These are phyloP conservation scores for Botrytis porri DNA, from an alignment of 2,329 filamentous ascomycete genomes.

Conservation along the genomic window DNA sequence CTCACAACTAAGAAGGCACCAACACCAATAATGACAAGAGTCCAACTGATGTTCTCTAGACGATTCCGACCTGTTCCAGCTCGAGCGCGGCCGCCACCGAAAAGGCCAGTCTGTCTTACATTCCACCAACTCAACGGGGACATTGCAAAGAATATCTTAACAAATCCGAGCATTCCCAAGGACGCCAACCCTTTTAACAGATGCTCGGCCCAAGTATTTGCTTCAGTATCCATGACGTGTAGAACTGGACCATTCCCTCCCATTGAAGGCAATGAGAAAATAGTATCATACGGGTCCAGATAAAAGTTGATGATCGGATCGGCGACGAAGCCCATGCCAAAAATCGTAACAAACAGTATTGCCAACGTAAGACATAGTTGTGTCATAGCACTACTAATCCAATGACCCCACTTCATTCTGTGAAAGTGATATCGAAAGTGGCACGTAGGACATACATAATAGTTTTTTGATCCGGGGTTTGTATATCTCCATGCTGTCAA, in stretches of 20 bases:
- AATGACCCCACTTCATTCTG: slow-evolving; percentile 70
- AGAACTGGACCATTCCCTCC: slow-evolving; percentile 42
- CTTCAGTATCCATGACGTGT: slow-evolving; percentile 47
- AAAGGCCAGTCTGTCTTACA: slow-evolving; percentile 58
- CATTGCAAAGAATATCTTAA: slow-evolving; percentile 74
- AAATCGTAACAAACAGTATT: slow-evolving; percentile 71
- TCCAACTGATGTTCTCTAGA: slow-evolving; percentile 73
- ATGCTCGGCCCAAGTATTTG: slow-evolving; percentile 71
- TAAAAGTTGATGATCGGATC: slow-evolving; percentile 91
- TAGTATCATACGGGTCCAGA: slow-evolving; percentile 69
- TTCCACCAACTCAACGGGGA: slow-evolving; percentile 77
- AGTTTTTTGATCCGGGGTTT: slow-evolving; percentile 68
- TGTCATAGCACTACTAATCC: slow-evolving; percentile 62
- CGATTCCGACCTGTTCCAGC: slow-evolving; percentile 69
- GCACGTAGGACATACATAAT: slow-evolving; percentile 86
- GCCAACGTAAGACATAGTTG: slow-evolving; percentile 68
- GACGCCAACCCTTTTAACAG: slow-evolving; percentile 89
- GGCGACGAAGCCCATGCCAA: slow-evolving; percentile 83
- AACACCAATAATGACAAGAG: slow-evolving; percentile 76
- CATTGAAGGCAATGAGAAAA: slow-evolving; percentile 46
- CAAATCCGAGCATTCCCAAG: slow-evolving; percentile 78
- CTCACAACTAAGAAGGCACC: slow-evolving; percentile 74
- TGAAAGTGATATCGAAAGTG: slow-evolving; percentile 77
- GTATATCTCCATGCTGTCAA: slow-evolving; percentile 78
- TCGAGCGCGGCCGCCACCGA: slow-evolving; percentile 50